These are phyloP conservation scores for Trichophyton simii DNA, from an alignment of 2,329 filamentous ascomycete genomes.

Conservation along the genomic window DNA sequence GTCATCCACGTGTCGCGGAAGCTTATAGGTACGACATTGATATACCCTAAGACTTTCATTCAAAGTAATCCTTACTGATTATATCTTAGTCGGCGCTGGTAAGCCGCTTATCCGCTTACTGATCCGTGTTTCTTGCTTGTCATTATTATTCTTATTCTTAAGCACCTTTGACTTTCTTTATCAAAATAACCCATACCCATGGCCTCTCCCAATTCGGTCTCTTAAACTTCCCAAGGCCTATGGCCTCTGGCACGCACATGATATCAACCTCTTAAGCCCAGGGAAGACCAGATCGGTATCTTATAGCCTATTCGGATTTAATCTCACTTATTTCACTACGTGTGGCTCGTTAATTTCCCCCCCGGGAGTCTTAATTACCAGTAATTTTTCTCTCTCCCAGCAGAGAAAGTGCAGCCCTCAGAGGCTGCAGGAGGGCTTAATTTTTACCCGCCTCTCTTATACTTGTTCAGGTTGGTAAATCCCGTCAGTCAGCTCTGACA, in stretches of 20 bases:
- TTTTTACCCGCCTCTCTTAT: neutral
- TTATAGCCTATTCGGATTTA: neutral
- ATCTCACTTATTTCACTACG: neutral
- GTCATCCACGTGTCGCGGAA: conserved; percentile 28
- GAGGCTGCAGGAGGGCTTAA: neutral
- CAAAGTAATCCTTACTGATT: conserved; percentile 10
- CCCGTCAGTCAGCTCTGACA: neutral
- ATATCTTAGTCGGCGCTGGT: conserved; percentile 29
- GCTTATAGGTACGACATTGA: conserved; percentile 27
- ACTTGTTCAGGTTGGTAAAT: neutral
- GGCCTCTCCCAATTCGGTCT: neutral
- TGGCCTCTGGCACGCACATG: neutral
- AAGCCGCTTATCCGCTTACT: conserved; percentile 10
- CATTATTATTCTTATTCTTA: neutral
- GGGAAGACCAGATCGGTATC: neutral
- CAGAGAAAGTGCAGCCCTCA: neutral
- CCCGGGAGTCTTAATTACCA: neutral
- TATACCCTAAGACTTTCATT: neutral
- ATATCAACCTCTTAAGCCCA: neutral
- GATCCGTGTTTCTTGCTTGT: neutral
- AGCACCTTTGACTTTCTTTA: neutral
- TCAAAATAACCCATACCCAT: neutral
- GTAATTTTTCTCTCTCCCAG: neutral
- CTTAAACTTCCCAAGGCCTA: neutral
- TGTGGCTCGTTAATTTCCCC: neutral